Conservation (phyloP, 129 eudicot genomes). For the Flaveria robusta region DNA sequence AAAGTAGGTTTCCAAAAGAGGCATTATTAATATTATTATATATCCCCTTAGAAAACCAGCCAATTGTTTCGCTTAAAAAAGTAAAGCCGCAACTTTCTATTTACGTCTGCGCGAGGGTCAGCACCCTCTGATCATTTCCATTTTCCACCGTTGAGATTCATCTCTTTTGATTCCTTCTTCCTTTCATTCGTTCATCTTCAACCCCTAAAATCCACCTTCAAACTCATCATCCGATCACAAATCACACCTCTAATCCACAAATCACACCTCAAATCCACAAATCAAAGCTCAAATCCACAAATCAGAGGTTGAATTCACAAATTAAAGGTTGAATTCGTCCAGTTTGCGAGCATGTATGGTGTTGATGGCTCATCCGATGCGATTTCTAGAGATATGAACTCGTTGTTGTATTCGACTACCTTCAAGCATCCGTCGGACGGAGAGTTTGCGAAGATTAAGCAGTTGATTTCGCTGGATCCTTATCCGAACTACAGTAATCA, state of each 20-base stretch:
- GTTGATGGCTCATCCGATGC: constrained; percentile 43
- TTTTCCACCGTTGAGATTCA: constrained; percentile 35
- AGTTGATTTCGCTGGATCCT: constrained; percentile 47
- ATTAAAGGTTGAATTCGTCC: neutral
- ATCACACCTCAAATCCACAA: too few relatives aligned
- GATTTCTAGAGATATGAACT: constrained; percentile 56
- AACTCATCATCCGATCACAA: neutral
- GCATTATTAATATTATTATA: neutral
- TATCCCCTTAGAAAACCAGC: neutral
- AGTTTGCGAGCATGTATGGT: constrained; percentile 40
- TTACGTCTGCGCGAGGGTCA: constrained; percentile 26
- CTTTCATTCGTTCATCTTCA: constrained; percentile 23
- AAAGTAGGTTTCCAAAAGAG: constrained; percentile 5
- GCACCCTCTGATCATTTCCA: neutral
- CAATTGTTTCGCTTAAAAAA: constrained; percentile 13
- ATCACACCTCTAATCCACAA: too few relatives aligned
- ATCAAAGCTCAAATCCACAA: too few relatives aligned
- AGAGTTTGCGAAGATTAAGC: constrained; percentile 49
- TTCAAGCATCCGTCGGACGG: constrained; percentile 49
- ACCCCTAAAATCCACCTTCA: neutral
- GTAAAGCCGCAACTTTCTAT: constrained; percentile 30
- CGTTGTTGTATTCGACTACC: constrained; percentile 41
- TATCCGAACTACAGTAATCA: constrained; percentile 27
- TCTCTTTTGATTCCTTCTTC: constrained; percentile 21
- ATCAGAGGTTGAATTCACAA: neutral